phyloP scores from a whole-genome alignment of 371 early-diverging fungal species.

The Saksenaea vasiformis region DNA sequence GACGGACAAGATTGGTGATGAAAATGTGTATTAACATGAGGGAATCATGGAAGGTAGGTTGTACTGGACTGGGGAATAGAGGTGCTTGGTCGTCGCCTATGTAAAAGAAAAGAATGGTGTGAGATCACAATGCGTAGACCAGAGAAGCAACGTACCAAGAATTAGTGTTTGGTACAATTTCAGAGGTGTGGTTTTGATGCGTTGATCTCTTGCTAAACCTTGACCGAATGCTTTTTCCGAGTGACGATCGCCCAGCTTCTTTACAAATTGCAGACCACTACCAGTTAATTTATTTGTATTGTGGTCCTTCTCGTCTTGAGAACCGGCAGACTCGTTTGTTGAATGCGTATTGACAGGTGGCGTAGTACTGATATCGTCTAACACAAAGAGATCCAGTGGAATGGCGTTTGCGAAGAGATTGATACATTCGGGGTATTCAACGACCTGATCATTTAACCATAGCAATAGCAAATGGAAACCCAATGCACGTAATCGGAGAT shows the following conservation, averaged over 20 bases:
- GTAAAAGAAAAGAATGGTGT: not conserved
- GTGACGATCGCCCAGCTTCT: constrained; percentile 42
- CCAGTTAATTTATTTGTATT: constrained; percentile 29
- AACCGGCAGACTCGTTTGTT: constrained; percentile 15
- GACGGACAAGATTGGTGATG: constrained; percentile 57
- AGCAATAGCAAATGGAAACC: constrained; percentile 77
- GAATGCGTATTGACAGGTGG: constrained; percentile 21
- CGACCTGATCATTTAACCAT: constrained; percentile 70
- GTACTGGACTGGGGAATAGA: constrained; percentile 57
- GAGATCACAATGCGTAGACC: not conserved
- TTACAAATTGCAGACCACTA: constrained; percentile 40
- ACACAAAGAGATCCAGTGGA: constrained; percentile 63
- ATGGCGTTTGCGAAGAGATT: constrained; percentile 68
- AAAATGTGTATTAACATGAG: constrained; percentile 61
- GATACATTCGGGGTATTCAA: constrained; percentile 64
- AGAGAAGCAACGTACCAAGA: constrained; percentile 3
- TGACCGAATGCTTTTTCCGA: constrained; percentile 33
- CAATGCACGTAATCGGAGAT: constrained; percentile 67
- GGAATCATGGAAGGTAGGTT: constrained; percentile 60
- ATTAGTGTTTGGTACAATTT: constrained; percentile 37
- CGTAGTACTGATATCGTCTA: constrained; percentile 53
- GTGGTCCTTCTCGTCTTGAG: constrained; percentile 37
- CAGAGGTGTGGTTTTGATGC: constrained; percentile 30
- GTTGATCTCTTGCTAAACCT: constrained; percentile 35
- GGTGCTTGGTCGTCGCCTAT: constrained; percentile 55